phyloP scores from a whole-genome alignment of 2,329 filamentous ascomycete genomes.

The Aspergillus latus region DNA sequence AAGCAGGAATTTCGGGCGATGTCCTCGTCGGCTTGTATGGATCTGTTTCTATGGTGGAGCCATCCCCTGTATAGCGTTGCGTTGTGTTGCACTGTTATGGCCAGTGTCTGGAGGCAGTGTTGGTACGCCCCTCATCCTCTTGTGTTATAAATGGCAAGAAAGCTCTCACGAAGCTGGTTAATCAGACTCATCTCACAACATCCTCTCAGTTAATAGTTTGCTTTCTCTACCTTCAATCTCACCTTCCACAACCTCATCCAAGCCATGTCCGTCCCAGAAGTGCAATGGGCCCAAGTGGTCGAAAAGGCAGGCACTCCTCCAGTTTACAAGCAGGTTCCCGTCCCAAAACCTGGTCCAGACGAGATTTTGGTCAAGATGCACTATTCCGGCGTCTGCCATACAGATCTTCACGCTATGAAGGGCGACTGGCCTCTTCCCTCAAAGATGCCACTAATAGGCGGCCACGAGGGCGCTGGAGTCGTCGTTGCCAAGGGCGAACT shows the following conservation, averaged over 20 bases:
- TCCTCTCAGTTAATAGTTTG: not conserved
- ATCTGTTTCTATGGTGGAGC: not conserved
- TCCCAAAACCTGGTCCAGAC: conserved; percentile 77
- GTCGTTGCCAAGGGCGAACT: conserved; percentile 78
- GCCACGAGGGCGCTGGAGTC: conserved; percentile 75
- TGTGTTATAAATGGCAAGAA: not conserved
- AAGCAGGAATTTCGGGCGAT: not conserved
- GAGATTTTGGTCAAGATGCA: conserved; percentile 91
- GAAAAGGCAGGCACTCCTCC: conserved; percentile 74
- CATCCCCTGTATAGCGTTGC: not conserved
- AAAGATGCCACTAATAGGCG: conserved; percentile 86
- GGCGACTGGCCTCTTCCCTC: conserved; percentile 85
- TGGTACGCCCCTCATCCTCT: not conserved
- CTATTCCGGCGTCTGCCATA: conserved; percentile 89
- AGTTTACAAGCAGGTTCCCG: conserved; percentile 64
- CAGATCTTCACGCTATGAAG: conserved; percentile 76
- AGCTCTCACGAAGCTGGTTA: not conserved
- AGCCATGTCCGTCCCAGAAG: conserved; percentile 62
- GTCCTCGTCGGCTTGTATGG: not conserved
- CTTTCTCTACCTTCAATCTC: not conserved
- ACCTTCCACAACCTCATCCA: not conserved
- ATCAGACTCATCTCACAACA: not conserved
- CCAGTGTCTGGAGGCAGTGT: not conserved
- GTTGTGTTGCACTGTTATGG: not conserved
- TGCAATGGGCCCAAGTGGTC: conserved; percentile 90